phyloP scores from a whole-genome alignment of 306 rosid species.

The Prunus persica region Prunus_persica_NCBIv2 NC_034011.1:26279501-26280000 shows the following conservation, averaged over 20 bases:
- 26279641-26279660: slow-evolving; percentile 25
- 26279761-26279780: slow-evolving; percentile 56
- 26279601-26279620: background rate
- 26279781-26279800: slow-evolving; percentile 71
- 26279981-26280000: slow-evolving; percentile 67
- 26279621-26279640: slow-evolving; percentile 1
- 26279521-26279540: background rate
- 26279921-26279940: slow-evolving; percentile 56
- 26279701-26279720: slow-evolving; percentile 71
- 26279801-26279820: slow-evolving; percentile 69
- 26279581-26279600: background rate
- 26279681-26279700: slow-evolving; percentile 63
- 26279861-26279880: slow-evolving; percentile 31
- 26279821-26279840: slow-evolving; percentile 64
- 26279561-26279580: background rate
- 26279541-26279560: background rate
- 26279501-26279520: background rate
- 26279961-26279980: slow-evolving; percentile 52
- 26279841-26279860: slow-evolving; percentile 36
- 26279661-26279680: slow-evolving; percentile 57
- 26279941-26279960: slow-evolving; percentile 54
- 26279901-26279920: slow-evolving; percentile 1
- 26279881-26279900: background rate
- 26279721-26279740: slow-evolving; percentile 64
- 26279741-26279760: slow-evolving; percentile 73